Base-by-base conservation (phyloP, 192 early-diverging fungal genomes). In the Coemansia sp. region DNA sequence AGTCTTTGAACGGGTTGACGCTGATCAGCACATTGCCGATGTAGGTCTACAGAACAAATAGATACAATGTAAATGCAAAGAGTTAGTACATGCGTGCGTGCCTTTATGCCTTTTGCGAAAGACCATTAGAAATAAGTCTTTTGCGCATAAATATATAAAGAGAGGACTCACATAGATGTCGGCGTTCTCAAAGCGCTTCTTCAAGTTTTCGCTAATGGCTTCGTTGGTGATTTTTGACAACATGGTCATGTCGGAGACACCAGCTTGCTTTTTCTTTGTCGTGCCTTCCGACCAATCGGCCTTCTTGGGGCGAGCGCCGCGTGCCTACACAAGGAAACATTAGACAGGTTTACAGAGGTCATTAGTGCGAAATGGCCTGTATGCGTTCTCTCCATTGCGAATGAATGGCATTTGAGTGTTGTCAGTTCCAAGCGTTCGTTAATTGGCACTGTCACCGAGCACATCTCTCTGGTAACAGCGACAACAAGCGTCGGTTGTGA, bases 1-100 rank as follows among this genome's bases (percentile, higher is more conserved):
- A 85, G 70, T 96, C 94, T 70, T 91, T 92, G 87, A 97, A 99
- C 25, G 97, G 97, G 73, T 99, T 99, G 32, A 98, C 95, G 87
- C 87, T 87, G 68, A 92, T 90, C 66, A 92, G 83, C 57, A 92
- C 91, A 81, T 91, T 88, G n/a, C 94, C 93, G 76, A 98, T 99
- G 75, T 97, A 98, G 12, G 97, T 99, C 63, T 76, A 76, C 44
- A 65, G n/a, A 9, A 41, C 10, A 45, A 10, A 68, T 4, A 39
- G 36, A 67, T 17, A 27, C 25, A 37, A 11, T 6, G 55, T 58
- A 9, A 21, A 19, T 58, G 21, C 55, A 58, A 38, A 62, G 34
- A 37, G 34, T 60, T 17, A 60, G 58, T 31, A 14, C 17, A 31
- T 21, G 19, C 29, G 85, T 93, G 88, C 34, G 14, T 11, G 50